Percentiles rank a stretch among this genome's conserved stretches.
Evolutionary conservation across 192 early-diverging fungal species (phyloP).

Genomic region (Coemansia sp.): DNA sequence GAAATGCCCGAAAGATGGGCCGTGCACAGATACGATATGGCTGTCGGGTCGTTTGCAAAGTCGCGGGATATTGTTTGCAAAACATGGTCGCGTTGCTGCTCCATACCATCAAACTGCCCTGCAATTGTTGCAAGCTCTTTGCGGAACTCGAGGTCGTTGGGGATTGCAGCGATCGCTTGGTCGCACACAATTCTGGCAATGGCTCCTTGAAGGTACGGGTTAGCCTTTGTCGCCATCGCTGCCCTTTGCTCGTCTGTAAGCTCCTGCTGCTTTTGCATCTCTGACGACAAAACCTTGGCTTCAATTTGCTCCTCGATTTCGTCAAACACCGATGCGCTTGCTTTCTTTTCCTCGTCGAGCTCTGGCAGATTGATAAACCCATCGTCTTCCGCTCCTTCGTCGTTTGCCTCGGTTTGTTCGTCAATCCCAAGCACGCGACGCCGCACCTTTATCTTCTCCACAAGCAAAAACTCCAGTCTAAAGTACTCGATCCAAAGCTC

Average conservation of each 20-base stretch:
- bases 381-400: slow-evolving; percentile 27
- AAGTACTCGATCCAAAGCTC: slow-evolving; percentile 94
- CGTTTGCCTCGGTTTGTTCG: slow-evolving; percentile 28
- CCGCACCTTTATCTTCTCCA: slow-evolving; percentile 83
- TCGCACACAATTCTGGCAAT: slow-evolving; percentile 76
- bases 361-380: slow-evolving; percentile 61
- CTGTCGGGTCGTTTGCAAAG: slow-evolving; percentile 31
- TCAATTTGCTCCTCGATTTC: slow-evolving; percentile 49
- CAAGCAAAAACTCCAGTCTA: slow-evolving; percentile 85
- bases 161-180: slow-evolving; percentile 80
- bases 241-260: slow-evolving; percentile 49
- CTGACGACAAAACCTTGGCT: slow-evolving; percentile 38
- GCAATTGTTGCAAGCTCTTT: slow-evolving; percentile 70
- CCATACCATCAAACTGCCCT: slow-evolving; percentile 56
- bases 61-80: slow-evolving; percentile 32
- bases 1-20: slow-evolving; percentile 58
- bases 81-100: slow-evolving; percentile 18
- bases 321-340: slow-evolving; percentile 26
- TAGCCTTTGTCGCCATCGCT: slow-evolving; percentile 49
- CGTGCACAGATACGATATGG: slow-evolving; percentile 63
- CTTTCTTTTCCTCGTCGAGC: slow-evolving; percentile 57
- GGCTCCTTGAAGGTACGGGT: slow-evolving; percentile 71
- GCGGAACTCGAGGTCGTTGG: slow-evolving; percentile 74
- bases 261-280: slow-evolving; percentile 31
- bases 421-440: slow-evolving; percentile 77